These are phyloP conservation scores for Hypoxylon crocopeplum DNA, from an alignment of 495 filamentous ascomycete genomes.

Conservation along the genomic window DNA sequence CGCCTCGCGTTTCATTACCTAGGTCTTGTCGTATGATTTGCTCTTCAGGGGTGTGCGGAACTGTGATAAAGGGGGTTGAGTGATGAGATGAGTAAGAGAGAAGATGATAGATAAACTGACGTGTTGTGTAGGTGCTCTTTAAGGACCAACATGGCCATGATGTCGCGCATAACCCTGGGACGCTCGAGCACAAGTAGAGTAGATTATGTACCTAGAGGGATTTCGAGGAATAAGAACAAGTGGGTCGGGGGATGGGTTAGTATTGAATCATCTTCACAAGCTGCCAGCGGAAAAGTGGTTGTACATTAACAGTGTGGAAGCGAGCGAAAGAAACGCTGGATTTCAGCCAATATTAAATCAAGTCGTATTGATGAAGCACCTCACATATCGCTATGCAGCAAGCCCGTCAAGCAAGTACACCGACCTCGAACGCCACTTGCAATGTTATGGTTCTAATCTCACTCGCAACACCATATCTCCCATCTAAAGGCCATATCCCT, in stretches of 20 bases:
- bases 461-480: slow-evolving; percentile 1
- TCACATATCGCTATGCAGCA: neutral
- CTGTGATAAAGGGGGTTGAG: neutral
- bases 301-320: neutral
- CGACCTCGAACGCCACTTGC: neutral
- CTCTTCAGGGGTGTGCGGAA: neutral
- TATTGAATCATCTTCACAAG: too few species aligned
- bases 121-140: slow-evolving; percentile 32
- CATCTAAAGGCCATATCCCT: neutral
- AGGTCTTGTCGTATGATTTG: too few species aligned
- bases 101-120: neutral
- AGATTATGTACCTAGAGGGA: too few species aligned
- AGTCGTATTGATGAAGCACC: neutral
- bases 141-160: slow-evolving; percentile 49
- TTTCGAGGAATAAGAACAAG: too few species aligned
- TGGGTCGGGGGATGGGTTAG: too few species aligned
- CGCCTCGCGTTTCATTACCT: too few species aligned
- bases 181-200: slow-evolving; percentile 35
- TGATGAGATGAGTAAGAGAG: neutral
- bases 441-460: neutral
- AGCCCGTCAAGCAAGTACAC: neutral
- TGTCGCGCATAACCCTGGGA: slow-evolving; percentile 46
- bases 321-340: neutral
- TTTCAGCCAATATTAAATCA: too few species aligned
- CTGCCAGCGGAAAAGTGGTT: neutral